Evolutionary conservation across 176 grass and related monocot species (phyloP), one percentile per base, ranked within the genome.

Genomic region (Zoysia japonica): DNA sequence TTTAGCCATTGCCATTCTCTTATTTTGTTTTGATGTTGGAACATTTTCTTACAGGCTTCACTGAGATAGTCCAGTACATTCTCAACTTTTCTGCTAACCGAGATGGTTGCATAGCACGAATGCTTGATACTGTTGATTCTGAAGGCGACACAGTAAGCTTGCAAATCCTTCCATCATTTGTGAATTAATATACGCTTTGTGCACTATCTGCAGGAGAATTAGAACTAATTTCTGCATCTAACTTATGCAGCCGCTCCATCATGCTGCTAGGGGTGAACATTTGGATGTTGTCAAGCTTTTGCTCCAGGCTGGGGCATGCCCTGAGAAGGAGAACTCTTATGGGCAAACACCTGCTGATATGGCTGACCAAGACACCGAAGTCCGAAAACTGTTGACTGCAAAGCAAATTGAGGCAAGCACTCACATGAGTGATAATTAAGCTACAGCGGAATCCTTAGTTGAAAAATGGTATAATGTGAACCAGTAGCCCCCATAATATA

Each of bases 221-320:
- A 51, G 55, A 61, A 36, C 9, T 61, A 78, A 51, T 9, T 46
- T 73, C 11, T 66, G 10, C 66, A 15, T 55, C 67, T 82, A 35
- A 6, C 61, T 43, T 48, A 52, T 86, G 41, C 76, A 98, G 95
- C 90, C 92, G 45, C 95, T 98, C 78, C 95, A 98, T 76, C 95
- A 98, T 83, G 95, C 95, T 15, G 92, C 95, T 1, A 88, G 92
- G 83, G 95, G 95, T 51, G 95, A 98, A 81, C 92, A 98, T 75
- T 68, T 92, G 79, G 90, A 87, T n/a, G 84, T 88, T 53, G 88
- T 94, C 13, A 85, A 88, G 74, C 77, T 98, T 52, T 87, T 98
- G 84, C 84, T 94, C 8, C 59, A 89, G 54, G 83, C 87, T 65
- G 95, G 92, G 19, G 92, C 92, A 76, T 98, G 78, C 36, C 92